phyloP scores from a whole-genome alignment of 306 rosid genomes.

The Prinsepia uniflora region DNA sequence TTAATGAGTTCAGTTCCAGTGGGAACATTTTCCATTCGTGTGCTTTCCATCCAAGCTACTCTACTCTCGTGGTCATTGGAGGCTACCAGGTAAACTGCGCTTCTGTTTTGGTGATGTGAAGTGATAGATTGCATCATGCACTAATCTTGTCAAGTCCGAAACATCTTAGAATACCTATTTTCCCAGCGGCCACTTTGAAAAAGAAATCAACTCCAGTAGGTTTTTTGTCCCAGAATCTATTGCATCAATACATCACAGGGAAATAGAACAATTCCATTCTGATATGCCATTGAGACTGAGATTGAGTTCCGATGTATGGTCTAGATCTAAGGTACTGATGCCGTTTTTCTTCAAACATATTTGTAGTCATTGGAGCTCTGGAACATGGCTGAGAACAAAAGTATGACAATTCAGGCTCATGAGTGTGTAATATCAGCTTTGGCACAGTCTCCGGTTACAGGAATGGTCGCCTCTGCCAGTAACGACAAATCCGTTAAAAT shows the following conservation, averaged over 20 bases:
- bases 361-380: conserved; percentile 89
- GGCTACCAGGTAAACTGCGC: conserved; percentile 70
- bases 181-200: neutral
- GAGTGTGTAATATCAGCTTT: conserved; percentile 76
- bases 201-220: neutral
- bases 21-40: conserved; percentile 75
- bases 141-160: neutral
- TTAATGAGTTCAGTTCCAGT: conserved; percentile 69
- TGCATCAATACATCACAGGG: neutral
- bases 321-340: conserved; percentile 8
- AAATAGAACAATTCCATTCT: neutral
- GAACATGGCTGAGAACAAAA: conserved; percentile 74
- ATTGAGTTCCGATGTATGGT: too few relatives aligned
- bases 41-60: conserved; percentile 83
- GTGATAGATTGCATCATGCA: neutral
- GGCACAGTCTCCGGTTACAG: conserved; percentile 69
- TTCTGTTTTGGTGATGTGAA: conserved; percentile 1
- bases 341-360: neutral
- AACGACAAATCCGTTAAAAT: conserved; percentile 83
- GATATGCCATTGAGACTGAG: neutral
- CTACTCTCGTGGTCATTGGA: conserved; percentile 81
- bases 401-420: conserved; percentile 74
- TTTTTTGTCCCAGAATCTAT: neutral
- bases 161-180: neutral
- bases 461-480: conserved; percentile 92